Conservation (phyloP, 2,329 filamentous ascomycete genomes). For the Exophiala calicioides region DNA sequence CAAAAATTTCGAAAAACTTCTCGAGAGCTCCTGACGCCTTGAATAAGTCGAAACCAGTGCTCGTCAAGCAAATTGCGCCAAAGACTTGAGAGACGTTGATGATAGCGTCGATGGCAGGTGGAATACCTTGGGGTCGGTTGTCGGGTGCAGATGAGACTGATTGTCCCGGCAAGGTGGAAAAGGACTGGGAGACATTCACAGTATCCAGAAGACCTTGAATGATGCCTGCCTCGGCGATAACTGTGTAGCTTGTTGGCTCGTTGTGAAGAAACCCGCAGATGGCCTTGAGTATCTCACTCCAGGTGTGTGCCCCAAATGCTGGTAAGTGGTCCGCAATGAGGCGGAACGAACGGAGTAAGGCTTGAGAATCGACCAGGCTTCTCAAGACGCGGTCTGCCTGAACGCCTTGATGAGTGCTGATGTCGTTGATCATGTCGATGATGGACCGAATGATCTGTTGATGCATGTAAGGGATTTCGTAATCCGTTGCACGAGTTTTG, state of each 20-base stretch:
- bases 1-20: conserved; percentile 93
- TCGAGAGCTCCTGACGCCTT: conserved; percentile 78
- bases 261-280: conserved; percentile 97
- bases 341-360: conserved; percentile 75
- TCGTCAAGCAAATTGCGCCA: conserved; percentile 90
- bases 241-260: conserved; percentile 94
- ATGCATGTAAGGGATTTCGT: conserved; percentile 87
- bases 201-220: conserved; percentile 83
- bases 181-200: conserved; percentile 46
- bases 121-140: conserved; percentile 66
- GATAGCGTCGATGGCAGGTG: conserved; percentile 87
- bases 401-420: conserved; percentile 80
- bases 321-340: conserved; percentile 77
- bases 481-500: conserved; percentile 83
- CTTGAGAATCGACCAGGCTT: conserved; percentile 91
- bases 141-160: conserved; percentile 36
- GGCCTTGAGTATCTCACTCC: conserved; percentile 91
- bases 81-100: conserved; percentile 82
- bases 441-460: conserved; percentile 92
- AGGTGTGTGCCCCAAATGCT: conserved; percentile 87
- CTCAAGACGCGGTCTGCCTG: conserved; percentile 87
- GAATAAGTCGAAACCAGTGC: conserved; percentile 82
- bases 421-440: conserved; percentile 93
- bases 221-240: conserved; percentile 90
- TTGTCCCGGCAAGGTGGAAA: conserved; percentile 40